Base-by-base conservation (phyloP, 768 basidiomycete species). In the Macrocybe gigantea region DNA sequence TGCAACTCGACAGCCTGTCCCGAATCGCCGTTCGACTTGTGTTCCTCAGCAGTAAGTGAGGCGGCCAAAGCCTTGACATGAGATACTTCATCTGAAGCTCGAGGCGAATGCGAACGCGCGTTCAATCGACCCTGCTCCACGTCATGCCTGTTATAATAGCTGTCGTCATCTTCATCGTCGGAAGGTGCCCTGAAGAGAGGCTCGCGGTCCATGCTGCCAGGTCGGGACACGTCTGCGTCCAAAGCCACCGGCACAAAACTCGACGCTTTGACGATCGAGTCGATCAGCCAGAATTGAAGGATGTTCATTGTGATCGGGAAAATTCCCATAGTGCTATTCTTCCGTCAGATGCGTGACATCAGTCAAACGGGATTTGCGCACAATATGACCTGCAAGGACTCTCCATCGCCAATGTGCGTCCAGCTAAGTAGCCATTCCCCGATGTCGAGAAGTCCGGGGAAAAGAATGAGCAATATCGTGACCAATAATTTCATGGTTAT, bases 281-380 rank as follows among this genome's bases (percentile, higher is more conserved):
- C 92, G 49, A 96, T 93, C 44, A 96, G 70, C 83, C 93, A 93
- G 75, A 97, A 97, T 62, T 98, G 95, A 8, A 91, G 56, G 34
- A 92, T 68, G 63, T 93, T 93, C 88, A 91, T 90, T 38, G 83
- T 68, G 54, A 88, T 86, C 0, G 93, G 93, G 68, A 94, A 93
- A 44, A 95, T 64, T 45, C 91, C 90, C 90, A 97, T 93, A 15
- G 85, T 85, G 55, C 88, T 91, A 53, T 45, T 22, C 33, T 33
- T 5, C 30, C 31, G 22, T 22, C 22, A 22, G 22, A 22, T 22
- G 4, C 22, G 22, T 22, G 22, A 22, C 22, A 22, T 4, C 22
- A 4, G 22, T 22, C 4, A 22, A 22, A 22, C 22, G 39, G 12
- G 41, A 33, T 45, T 30, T 33, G 75, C 88, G 53, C 60, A 93